Evolutionary conservation across 768 basidiomycete species (phyloP).

Genomic region (Tephrocybe sp.): DNA sequence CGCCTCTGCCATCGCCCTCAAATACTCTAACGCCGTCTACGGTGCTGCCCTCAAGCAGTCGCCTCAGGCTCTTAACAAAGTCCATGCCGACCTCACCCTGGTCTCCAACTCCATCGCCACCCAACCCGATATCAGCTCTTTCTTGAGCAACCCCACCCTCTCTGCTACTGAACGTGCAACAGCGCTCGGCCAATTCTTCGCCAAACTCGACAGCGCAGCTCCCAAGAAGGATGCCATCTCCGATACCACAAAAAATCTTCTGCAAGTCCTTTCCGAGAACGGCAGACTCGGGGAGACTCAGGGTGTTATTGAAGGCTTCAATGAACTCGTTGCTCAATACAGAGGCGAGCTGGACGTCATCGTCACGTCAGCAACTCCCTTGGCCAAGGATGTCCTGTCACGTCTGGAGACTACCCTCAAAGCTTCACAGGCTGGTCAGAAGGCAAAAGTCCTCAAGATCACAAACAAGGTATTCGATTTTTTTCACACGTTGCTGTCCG

Average conservation of each 20-base stretch:
- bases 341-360: constrained; percentile 91
- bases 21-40: constrained; percentile 84
- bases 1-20: constrained; percentile 74
- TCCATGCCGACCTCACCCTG: constrained; percentile 78
- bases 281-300: constrained; percentile 83
- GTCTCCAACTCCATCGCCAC: constrained; percentile 71
- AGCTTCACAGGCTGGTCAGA: constrained; percentile 80
- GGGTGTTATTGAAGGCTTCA: constrained; percentile 90
- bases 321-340: constrained; percentile 84
- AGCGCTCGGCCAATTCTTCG: constrained; percentile 67
- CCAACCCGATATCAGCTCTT: constrained; percentile 62
- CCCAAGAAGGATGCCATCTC: constrained; percentile 76
- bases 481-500: background rate
- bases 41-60: constrained; percentile 83
- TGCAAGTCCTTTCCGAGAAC: constrained; percentile 89
- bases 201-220: constrained; percentile 60
- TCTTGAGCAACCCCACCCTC: constrained; percentile 91
- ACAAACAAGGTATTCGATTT: constrained; percentile 73
- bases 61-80: constrained; percentile 77
- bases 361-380: constrained; percentile 84
- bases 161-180: constrained; percentile 72
- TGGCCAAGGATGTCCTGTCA: constrained; percentile 73
- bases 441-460: constrained; percentile 87
- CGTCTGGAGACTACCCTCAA: constrained; percentile 86
- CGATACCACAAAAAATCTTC: constrained; percentile 90